Percentiles rank a stretch among this genome's conserved stretches.
Conservation (phyloP, 2,329 filamentous ascomycete species). For the Alternaria dauci region DNA sequence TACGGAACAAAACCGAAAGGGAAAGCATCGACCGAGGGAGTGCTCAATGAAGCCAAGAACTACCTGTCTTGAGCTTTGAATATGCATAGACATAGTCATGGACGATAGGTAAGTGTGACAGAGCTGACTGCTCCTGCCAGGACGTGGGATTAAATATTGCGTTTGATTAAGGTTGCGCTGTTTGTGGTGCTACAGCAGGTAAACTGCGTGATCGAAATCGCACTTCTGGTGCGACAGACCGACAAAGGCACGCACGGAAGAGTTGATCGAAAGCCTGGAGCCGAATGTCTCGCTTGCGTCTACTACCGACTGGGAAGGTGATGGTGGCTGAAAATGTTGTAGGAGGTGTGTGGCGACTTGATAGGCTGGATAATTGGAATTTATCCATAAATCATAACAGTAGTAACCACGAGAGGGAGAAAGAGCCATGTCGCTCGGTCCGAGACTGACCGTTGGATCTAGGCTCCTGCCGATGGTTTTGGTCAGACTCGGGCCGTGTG, state of each 20-base stretch:
- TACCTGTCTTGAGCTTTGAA: neutral
- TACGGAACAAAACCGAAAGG: constrained; percentile 1
- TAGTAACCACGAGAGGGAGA: neutral
- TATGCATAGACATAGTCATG: neutral
- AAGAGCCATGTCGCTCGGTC: constrained; percentile 12
- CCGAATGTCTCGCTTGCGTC: constrained; percentile 9
- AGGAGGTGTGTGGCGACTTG: constrained; percentile 1
- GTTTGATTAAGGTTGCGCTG: constrained; percentile 4
- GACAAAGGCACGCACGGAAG: neutral
- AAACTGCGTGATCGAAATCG: constrained; percentile 10
- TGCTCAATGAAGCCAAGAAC: neutral
- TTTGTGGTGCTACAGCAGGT: constrained; percentile 4
- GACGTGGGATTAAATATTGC: neutral
- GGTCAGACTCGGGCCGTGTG: constrained; percentile 22
- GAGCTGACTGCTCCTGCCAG: neutral
- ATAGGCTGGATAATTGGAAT: constrained; percentile 16
- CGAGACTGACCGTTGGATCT: constrained; percentile 1
- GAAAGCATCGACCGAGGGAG: neutral
- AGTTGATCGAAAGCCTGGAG: neutral
- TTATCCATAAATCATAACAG: constrained; percentile 19
- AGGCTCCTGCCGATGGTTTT: constrained; percentile 9
- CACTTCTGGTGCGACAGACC: constrained; percentile 2
- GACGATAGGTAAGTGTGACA: neutral
- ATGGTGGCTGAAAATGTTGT: neutral
- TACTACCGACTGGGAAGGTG: neutral